phyloP scores from a whole-genome alignment of 179 eudicot species.

The Heliamphora pulchella region DNA sequence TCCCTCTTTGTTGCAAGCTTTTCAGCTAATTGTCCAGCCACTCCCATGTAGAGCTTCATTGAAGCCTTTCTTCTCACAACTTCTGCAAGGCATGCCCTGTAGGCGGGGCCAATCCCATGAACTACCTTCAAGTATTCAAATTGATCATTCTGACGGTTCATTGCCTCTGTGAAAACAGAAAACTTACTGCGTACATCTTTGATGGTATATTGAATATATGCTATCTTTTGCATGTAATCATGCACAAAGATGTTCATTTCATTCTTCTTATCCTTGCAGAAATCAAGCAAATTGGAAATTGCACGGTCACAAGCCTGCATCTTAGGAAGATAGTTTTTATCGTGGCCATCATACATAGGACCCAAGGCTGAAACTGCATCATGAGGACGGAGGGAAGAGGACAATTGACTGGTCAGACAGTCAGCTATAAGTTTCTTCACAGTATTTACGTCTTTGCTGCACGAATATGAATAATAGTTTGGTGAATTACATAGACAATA shows the following conservation, averaged over 20 bases:
- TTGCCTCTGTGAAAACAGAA: constrained; percentile 85
- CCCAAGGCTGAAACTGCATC: constrained; percentile 99
- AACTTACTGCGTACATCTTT: constrained; percentile 83
- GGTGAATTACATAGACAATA: neutral
- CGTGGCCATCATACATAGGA: constrained; percentile 92
- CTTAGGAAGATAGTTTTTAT: constrained; percentile 70
- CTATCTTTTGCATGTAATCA: constrained; percentile 86
- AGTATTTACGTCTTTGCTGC: constrained; percentile 94
- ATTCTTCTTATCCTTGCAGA: constrained; percentile 62
- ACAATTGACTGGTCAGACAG: constrained; percentile 57
- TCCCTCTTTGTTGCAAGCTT: constrained; percentile 89
- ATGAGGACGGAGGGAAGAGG: constrained; percentile 92
- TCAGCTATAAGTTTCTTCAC: constrained; percentile 93
- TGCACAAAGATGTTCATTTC: constrained; percentile 89
- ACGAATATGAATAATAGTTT: constrained; percentile 13
- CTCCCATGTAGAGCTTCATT: constrained; percentile 97
- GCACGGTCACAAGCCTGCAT: constrained; percentile 67
- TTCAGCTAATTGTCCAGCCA: constrained; percentile 96
- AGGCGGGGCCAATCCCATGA: constrained; percentile 72
- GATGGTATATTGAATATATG: constrained; percentile 72
- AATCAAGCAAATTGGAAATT: constrained; percentile 56
- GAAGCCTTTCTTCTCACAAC: constrained; percentile 88
- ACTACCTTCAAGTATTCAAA: constrained; percentile 80
- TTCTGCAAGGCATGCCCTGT: constrained; percentile 91
- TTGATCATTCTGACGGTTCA: constrained; percentile 73